A percentile compares a stretch with the other conserved stretches of the same genome.
Evolutionary conservation across 371 early-diverging fungal species (phyloP).

Genomic region (Batrachochytrium dendrobatidis): DNA sequence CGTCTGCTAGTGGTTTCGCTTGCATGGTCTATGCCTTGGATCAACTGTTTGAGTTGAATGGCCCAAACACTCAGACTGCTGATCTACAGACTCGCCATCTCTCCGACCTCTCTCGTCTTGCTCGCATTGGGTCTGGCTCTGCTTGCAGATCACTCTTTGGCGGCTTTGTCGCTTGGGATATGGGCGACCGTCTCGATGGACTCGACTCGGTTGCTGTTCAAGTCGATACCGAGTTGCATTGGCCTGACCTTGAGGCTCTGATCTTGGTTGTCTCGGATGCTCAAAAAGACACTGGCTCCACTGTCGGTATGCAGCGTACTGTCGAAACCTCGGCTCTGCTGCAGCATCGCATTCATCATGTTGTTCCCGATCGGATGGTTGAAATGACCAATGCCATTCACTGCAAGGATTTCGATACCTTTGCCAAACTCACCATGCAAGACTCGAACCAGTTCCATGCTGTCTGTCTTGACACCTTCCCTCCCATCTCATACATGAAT

Average conservation of each 20-base stretch:
- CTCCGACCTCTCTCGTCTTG: conserved; percentile 80
- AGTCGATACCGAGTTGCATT: conserved; percentile 83
- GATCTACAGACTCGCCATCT: no score
- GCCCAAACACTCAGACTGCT: conserved; percentile 47
- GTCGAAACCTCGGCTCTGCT: conserved; percentile 85
- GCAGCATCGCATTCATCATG: conserved; percentile 66
- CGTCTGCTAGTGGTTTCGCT: conserved; percentile 96
- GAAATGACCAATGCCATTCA: conserved; percentile 78
- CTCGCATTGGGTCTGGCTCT: conserved; percentile 94
- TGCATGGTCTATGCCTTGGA: conserved; percentile 84
- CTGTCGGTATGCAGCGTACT: conserved; percentile 96
- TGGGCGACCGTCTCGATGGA: conserved; percentile 70
- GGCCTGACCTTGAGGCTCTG: conserved; percentile 93
- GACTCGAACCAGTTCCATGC: conserved; percentile 99
- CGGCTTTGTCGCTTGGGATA: conserved; percentile 96
- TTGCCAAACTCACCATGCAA: conserved; percentile 93
- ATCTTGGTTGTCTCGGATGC: conserved; percentile 88
- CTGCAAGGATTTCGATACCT: conserved; percentile 76
- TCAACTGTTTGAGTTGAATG: conserved; percentile 50
- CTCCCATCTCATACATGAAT: conserved; percentile 92
- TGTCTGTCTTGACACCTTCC: conserved; percentile 75
- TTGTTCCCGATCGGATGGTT: conserved; percentile 84
- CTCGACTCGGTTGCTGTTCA: conserved; percentile 84
- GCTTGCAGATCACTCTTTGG: conserved; percentile 96
- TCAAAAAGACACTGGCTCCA: conserved; percentile 86